phyloP scores from a whole-genome alignment of 768 basidiomycete species.

The Pisolithus marmoratus region DNA sequence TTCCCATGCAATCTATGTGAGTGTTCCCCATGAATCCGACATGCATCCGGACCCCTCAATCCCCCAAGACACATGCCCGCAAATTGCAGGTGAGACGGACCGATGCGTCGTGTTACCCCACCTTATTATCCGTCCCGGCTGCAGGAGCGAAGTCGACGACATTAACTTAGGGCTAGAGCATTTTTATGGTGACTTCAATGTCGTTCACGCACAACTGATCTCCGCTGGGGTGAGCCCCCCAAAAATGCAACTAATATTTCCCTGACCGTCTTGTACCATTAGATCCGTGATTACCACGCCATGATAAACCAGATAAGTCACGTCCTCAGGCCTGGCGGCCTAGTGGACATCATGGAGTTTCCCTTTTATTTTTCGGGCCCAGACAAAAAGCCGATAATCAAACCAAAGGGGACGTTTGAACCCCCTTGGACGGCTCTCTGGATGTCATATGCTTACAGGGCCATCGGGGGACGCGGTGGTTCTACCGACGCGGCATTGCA shows the following conservation, averaged over 20 bases:
- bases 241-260: background rate
- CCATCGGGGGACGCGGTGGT: conserved; percentile 54
- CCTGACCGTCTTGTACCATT: conserved; percentile 11
- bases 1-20: conserved; percentile 72
- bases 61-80: conserved; percentile 53
- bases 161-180: conserved; percentile 82
- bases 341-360: conserved; percentile 62
- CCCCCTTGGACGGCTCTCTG: conserved; percentile 60
- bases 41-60: conserved; percentile 12
- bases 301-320: conserved; percentile 63
- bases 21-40: conserved; percentile 20
- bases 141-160: conserved; percentile 78
- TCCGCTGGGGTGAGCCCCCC: conserved; percentile 59
- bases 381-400: conserved; percentile 40
- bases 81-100: conserved; percentile 55
- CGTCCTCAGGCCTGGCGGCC: conserved; percentile 64
- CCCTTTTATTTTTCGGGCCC: conserved; percentile 60
- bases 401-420: conserved; percentile 36
- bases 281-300: conserved; percentile 65
- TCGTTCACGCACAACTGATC: conserved; percentile 67
- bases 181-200: conserved; percentile 73
- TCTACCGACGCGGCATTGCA: conserved; percentile 56
- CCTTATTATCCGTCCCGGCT: conserved; percentile 5
- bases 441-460: conserved; percentile 49
- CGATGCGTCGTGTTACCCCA: conserved; percentile 1